Evolutionary conservation across 2,329 filamentous ascomycete genomes (phyloP), one percentile per base, ranked within the genome.

Genomic region (Colletotrichum spinosum): DNA sequence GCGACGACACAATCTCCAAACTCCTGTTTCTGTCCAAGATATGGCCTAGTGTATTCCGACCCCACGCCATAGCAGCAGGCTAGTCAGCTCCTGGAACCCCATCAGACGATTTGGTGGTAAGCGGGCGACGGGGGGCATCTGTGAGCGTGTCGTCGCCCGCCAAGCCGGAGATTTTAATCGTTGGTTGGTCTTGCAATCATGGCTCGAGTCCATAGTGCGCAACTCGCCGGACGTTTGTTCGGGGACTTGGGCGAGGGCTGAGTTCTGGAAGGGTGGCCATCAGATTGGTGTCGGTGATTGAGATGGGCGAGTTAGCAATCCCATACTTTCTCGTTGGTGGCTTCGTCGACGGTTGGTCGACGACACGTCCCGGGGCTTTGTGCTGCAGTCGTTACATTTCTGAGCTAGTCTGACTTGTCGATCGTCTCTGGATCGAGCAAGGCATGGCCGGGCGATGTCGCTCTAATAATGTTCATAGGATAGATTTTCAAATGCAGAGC

Each of bases 401-500:
- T 25, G 25, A 25, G 25, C 25, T 25, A 5, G 25, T 4, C 25
- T 13, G 38, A 12, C 51, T 25, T 56, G 58, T 11, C 37, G 58
- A 63, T 66, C 63, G 10, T 57, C 46, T 63, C 63, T 54, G 37
- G 42, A 62, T 65, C 13, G 33, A 52, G 52, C 42, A 56, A 33
- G 25, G 17, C n/a, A 37, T 34, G 42, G 25, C 10, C 34, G 52
- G 62, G 52, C 42, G 42, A 53, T 56, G 59, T 45, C n/a, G 13
- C 42, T 33, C 33, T 49, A 25, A 17, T 63, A 37, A 48, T 25
- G 56, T 44, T 48, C 33, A 12, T 10, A 37, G 15, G 52, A 50
- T 34, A 66, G 37, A 34, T 8, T 13, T 17, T 15, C 25, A 17
- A 17, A 38, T 48, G 12, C 17, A 65, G 48, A 57, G 48, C 51